phyloP scores from a whole-genome alignment of 2,329 filamentous ascomycete species.

The Pyrenophora seminiperda region DNA sequence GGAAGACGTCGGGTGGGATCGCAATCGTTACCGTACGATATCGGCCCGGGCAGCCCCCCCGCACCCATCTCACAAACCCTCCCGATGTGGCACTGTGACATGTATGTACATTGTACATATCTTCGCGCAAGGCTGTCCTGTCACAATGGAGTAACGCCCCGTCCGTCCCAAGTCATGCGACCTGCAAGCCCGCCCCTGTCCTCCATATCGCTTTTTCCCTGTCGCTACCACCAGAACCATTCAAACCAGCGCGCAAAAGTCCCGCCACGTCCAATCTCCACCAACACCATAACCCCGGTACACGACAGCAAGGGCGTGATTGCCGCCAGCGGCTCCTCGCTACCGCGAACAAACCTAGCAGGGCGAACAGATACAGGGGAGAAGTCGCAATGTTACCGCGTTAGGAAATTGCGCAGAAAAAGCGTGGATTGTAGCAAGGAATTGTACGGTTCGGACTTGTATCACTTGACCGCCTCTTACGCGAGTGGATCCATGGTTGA shows the following conservation, averaged over 20 bases:
- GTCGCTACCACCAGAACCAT: slow-evolving; percentile 7
- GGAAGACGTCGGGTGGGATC: neutral
- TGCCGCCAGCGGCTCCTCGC: slow-evolving; percentile 7
- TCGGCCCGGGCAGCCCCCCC: slow-evolving; percentile 15
- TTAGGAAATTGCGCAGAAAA: slow-evolving; percentile 11
- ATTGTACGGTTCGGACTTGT: slow-evolving; percentile 9
- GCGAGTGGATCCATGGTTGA: slow-evolving; percentile 1
- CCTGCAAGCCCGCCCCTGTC: slow-evolving; percentile 3
- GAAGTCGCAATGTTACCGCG: slow-evolving; percentile 1
- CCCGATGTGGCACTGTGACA: too few species aligned
- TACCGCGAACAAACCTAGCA: slow-evolving; percentile 5
- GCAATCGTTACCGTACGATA: neutral
- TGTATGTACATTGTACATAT: neutral
- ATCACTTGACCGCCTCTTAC: slow-evolving; percentile 8
- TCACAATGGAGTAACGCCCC: neutral
- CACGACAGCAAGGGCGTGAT: slow-evolving; percentile 12
- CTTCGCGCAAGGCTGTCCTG: neutral
- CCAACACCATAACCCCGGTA: slow-evolving; percentile 7
- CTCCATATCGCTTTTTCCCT: neutral
- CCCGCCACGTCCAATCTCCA: slow-evolving; percentile 2
- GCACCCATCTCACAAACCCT: slow-evolving; percentile 6
- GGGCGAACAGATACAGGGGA: slow-evolving; percentile 8
- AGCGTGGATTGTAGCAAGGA: slow-evolving; percentile 9
- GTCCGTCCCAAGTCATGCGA: neutral
- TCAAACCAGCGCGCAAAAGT: neutral